These are phyloP conservation scores for Trichosporon faecale DNA, from an alignment of 1,284 basidiomycete species.

Conservation along the genomic window DNA sequence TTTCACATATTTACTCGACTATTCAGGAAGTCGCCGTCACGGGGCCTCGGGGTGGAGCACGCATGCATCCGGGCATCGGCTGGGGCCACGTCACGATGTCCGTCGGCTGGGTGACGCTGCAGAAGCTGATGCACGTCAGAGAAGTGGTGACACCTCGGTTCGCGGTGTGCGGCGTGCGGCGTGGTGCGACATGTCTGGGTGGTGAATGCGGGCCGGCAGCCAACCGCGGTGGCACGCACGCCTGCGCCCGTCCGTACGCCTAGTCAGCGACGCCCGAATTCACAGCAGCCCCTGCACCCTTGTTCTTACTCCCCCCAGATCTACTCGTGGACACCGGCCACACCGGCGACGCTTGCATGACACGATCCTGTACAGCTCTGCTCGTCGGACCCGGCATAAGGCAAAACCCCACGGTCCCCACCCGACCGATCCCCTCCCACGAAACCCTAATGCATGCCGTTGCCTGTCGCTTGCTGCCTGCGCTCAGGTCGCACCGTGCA, in stretches of 20 bases:
- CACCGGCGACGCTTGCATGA: neutral
- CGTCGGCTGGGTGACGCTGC: neutral
- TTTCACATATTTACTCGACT: conserved; percentile 1
- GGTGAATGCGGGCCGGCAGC: neutral
- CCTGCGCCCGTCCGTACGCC: neutral
- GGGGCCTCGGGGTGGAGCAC: neutral
- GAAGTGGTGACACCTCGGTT: neutral
- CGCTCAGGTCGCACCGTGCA: neutral
- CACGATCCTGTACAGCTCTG: neutral
- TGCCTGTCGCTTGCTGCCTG: neutral
- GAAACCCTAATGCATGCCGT: conserved; percentile 1
- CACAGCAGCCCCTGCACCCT: neutral
- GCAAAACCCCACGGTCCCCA: neutral
- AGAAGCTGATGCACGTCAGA: neutral
- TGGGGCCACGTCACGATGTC: neutral
- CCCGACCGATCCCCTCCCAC: neutral
- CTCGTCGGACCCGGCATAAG: neutral
- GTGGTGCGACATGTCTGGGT: neutral
- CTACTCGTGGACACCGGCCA: neutral
- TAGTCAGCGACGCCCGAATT: neutral
- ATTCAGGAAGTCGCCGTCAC: neutral
- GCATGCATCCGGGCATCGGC: neutral
- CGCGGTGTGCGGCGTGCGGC: neutral
- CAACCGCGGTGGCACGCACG: neutral
- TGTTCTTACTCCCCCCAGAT: neutral